Evolutionary conservation across 2,329 filamentous ascomycete genomes (phyloP), one percentile per base, ranked within the genome.

Genomic region (Diaporthe vaccinii): DNA sequence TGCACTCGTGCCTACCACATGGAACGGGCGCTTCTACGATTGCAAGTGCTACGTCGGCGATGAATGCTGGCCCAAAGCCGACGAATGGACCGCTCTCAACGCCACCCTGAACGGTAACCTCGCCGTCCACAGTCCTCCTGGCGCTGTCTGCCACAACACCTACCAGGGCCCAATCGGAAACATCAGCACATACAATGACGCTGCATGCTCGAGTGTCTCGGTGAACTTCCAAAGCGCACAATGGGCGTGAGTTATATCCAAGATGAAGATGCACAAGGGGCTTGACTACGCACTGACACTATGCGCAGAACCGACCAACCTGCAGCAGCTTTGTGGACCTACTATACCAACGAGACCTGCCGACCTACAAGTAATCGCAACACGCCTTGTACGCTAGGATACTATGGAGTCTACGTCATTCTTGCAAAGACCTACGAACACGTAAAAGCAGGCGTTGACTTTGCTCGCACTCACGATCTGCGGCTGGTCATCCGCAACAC

Each of bases 401-500:
- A 83, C 76, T 86, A 86, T 74, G 82, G 82, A 10, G 80, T 83
- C 39, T 84, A 84, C n/a, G 80, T 81, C 62, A 79, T 84, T 57
- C 73, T 77, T 46, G 82, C 82, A 46, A 79, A 81, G 74, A 80
- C 78, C 2, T 62, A 74, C 41, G 78, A 76, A 2, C 82, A 84
- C 72, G 79, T 84, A 68, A 51, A 80, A 82, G 80, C 82, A 10
- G 81, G 82, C 22, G 76, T 85, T 72, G 78, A 81, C 69, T 90
- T 74, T 4, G 88, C 87, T 0, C 80, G 80, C 0, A 76, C 85
- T 9, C 81, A 88, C 77, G 89, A 88, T 77, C 82, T 91, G 59
- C 86, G 89, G 2, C 78, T 91, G 0, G 83, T 90, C 41, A 85
- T 91, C 76, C 86, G 87, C 75, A 91, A 91, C 77, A 91, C 89